Conservation (phyloP, 305 asterid species). For the Rubia peregrina region DNA sequence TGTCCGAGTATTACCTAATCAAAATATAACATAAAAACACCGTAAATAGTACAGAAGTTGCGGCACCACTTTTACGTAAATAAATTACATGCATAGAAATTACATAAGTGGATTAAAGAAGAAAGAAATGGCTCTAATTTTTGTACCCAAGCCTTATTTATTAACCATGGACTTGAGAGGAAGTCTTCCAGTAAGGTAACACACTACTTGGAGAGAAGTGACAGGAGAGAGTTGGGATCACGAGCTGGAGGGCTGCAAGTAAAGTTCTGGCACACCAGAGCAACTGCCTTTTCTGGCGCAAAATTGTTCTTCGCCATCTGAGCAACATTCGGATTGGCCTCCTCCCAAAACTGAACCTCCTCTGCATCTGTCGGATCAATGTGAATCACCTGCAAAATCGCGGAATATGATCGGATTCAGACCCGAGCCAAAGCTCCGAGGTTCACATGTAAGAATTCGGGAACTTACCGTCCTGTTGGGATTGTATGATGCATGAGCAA, state of each 20-base stretch:
- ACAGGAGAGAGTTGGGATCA: conserved; percentile 38
- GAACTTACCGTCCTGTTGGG: conserved; percentile 59
- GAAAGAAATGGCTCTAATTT: too few relatives aligned
- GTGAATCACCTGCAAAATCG: conserved; percentile 67
- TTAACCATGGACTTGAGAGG: too few relatives aligned
- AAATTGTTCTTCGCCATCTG: conserved; percentile 52
- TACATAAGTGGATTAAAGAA: too few relatives aligned
- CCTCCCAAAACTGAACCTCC: conserved; percentile 71
- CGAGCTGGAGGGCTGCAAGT: conserved; percentile 62
- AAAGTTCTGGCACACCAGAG: conserved; percentile 76
- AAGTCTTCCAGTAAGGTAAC: neutral
- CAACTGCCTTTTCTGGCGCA: conserved; percentile 37
- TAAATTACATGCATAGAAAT: too few relatives aligned
- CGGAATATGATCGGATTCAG: neutral
- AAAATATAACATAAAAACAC: too few relatives aligned
- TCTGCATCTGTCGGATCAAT: conserved; percentile 53
- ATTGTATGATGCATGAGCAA: conserved; percentile 60
- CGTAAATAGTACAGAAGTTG: too few relatives aligned
- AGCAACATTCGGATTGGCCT: conserved; percentile 47
- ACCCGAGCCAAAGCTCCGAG: neutral
- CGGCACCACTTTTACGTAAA: too few relatives aligned
- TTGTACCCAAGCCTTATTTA: too few relatives aligned
- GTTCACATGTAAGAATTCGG: neutral
- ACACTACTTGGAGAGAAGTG: conserved; percentile 33
- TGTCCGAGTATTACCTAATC: too few relatives aligned